These are phyloP conservation scores for Elsinoe perseae DNA, from an alignment of 2,329 filamentous ascomycete genomes.

Conservation along the genomic window DNA sequence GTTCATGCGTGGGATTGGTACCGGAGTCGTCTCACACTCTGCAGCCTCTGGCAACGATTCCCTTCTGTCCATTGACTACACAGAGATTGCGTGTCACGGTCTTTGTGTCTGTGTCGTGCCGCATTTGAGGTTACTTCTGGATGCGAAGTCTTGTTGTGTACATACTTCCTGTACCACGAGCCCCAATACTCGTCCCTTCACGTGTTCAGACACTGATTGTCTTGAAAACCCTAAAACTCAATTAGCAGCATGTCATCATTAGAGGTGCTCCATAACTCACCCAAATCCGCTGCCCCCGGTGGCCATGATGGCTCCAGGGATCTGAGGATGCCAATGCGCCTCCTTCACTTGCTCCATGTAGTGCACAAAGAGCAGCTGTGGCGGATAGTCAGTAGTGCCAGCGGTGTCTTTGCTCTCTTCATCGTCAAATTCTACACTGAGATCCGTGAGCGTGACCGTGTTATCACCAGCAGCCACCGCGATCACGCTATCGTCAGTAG, in stretches of 20 bases:
- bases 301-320: conserved; percentile 78
- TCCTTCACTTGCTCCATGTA: conserved; percentile 95
- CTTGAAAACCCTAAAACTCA: conserved; percentile 29
- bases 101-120: too few relatives aligned
- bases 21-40: too few relatives aligned
- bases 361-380: conserved; percentile 92
- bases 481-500: conserved; percentile 91
- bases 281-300: conserved; percentile 81
- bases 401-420: conserved; percentile 89
- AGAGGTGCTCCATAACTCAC: conserved; percentile 36
- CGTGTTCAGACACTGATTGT: conserved; percentile 33
- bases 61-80: too few relatives aligned
- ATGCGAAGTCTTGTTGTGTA: too few relatives aligned
- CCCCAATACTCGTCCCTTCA: background rate
- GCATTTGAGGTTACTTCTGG: too few relatives aligned
- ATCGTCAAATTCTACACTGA: conserved; percentile 92
- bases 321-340: conserved; percentile 94
- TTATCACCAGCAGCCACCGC: conserved; percentile 88
- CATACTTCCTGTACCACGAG: too few relatives aligned
- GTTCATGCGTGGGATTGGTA: too few relatives aligned
- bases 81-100: too few relatives aligned
- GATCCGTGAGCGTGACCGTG: conserved; percentile 91
- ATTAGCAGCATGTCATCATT: conserved; percentile 19
- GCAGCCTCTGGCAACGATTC: too few relatives aligned
- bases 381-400: conserved; percentile 81